Base-by-base conservation (phyloP, 2,329 filamentous ascomycete genomes). In the Balansia obtecta region DNA sequence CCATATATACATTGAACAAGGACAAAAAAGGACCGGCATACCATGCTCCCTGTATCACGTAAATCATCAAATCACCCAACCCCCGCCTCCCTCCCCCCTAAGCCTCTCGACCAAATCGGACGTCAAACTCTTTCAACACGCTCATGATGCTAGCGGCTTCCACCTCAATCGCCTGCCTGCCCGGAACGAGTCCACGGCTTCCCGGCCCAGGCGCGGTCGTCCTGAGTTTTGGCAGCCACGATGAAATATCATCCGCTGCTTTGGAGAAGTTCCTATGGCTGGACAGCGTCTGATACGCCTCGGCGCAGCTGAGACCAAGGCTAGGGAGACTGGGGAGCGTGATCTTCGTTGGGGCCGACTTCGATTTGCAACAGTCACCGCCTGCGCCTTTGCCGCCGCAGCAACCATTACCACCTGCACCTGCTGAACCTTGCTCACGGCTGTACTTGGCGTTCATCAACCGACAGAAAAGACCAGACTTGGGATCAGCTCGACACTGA, bases 141-240 rank as follows among this genome's bases (percentile, higher is more conserved):
- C 83, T 84, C 86, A 90, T 89, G 50, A 90, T 88, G 64, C 85
- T 89, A 0, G 86, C 86, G 7, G 86, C 85, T 66, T 90, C 86
- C 15, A 90, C 85, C 63, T 90, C 86, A 58, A 89, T 81, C 1
- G 85, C 81, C 41, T 76, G 75, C 50, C 71, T 71, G 53, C 68
- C 66, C 49, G 63, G 64, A 50, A 63, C 61, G 47, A 67, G 50
- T 32, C 57, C 58, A 54, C 54, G 59, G 54, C 53, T 42, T 10
- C 59, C 57, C 3, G 46, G 39, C 13, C 53, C 57, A 44, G 67
- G 63, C 2, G 74, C 75, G 0, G 75, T 74, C 16, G 83, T 82
- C 61, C 80, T 78, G 15, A 90, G 75, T 64, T 83, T 83, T 1
- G 85, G 85, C 49, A 90, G 69, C 86, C 86, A 90, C 2, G 78